Base-by-base conservation (phyloP, 2,329 filamentous ascomycete species). In the Colletotrichum cordylinicola region DNA sequence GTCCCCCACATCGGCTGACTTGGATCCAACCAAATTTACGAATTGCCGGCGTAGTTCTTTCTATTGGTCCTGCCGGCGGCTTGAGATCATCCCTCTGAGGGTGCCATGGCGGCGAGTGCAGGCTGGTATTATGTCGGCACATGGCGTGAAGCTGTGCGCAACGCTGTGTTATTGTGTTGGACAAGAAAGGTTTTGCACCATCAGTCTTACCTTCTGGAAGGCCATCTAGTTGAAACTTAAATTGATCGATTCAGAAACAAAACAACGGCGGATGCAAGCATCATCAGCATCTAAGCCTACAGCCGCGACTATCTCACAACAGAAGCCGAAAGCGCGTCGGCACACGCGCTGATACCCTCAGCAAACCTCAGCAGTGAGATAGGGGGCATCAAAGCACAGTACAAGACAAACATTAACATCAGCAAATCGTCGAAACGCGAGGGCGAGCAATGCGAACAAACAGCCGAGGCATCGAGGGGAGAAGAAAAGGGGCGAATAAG, bases 221-320 rank as follows among this genome's bases (percentile, higher is more conserved):
- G 39, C 7, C 9, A 4, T 48, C 5, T 10, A 13, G 9, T 3
- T 21, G 9, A 48, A 21, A 4, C 43, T 1, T n/a, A 21, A 48
- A 3, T 4, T 48, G n/a, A 21, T 48, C 1, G n/a, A 21, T 13
- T 18, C 6, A 3, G 3, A 48, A 21, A 21, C n/a, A 10, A 2
- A 6, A 4, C 4, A 4, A 12, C 4, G 0, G 18, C 12, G 10
- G 43, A 13, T 5, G 18, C 18, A 6, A 12, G 10, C 43, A 6
- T 48, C 6, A 21, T 7, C 10, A 48, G 18, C 10, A 21, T 48
- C 43, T n/a, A 2, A 12, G 7, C 1, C 5, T 48, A n/a, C 9
- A 6, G 12, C 39, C 2, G 39, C 18, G 18, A 48, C 9, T 21
- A n/a, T 9, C 18, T 21, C 39, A 21, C 39, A 18, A n/a, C 3